Percentiles rank a stretch among this genome's conserved stretches.
Evolutionary conservation across 2,329 filamentous ascomycete genomes (phyloP).

Genomic region (Whalleya microplaca): DNA sequence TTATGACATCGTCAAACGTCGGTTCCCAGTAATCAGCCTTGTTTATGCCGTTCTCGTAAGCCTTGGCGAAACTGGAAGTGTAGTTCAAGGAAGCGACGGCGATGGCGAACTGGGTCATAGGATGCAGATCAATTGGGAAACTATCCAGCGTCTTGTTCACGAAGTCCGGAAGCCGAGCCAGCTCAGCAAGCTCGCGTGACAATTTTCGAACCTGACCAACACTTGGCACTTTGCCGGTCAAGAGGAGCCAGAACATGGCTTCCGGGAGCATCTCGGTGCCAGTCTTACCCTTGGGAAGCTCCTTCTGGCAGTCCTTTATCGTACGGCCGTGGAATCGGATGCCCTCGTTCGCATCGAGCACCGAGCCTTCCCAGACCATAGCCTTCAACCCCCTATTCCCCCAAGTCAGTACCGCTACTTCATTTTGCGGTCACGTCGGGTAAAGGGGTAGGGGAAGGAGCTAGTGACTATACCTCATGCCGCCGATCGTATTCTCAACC

Average conservation of each 20-base stretch:
- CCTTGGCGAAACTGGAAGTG: conserved; percentile 89
- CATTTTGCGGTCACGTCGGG: no score
- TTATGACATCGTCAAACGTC: conserved; percentile 94
- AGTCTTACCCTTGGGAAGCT: conserved; percentile 87
- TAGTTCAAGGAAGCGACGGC: conserved; percentile 96
- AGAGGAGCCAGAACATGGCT: conserved; percentile 98
- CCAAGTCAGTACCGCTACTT: conserved; percentile 27
- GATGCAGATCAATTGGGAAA: conserved; percentile 89
- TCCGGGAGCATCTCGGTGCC: conserved; percentile 98
- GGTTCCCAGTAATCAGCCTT: conserved; percentile 99
- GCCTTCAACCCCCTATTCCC: conserved; percentile 74
- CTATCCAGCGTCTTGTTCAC: conserved; percentile 86
- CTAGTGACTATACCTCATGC: conserved; percentile 68
- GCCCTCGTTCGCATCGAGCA: conserved; percentile 93
- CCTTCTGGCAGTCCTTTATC: conserved; percentile 95
- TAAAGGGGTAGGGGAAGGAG: no score
- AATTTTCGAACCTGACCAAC: conserved; percentile 79
- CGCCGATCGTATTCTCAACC: conserved; percentile 90
- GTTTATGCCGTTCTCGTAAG: conserved; percentile 86
- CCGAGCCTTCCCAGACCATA: conserved; percentile 98
- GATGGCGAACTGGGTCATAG: conserved; percentile 97
- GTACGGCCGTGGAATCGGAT: conserved; percentile 98
- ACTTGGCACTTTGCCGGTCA: conserved; percentile 90
- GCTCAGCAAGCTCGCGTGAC: conserved; percentile 84
- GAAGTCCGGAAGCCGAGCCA: conserved; percentile 80